phyloP scores from a whole-genome alignment of 345 rosid species.

The Physaria fendleri region DNA sequence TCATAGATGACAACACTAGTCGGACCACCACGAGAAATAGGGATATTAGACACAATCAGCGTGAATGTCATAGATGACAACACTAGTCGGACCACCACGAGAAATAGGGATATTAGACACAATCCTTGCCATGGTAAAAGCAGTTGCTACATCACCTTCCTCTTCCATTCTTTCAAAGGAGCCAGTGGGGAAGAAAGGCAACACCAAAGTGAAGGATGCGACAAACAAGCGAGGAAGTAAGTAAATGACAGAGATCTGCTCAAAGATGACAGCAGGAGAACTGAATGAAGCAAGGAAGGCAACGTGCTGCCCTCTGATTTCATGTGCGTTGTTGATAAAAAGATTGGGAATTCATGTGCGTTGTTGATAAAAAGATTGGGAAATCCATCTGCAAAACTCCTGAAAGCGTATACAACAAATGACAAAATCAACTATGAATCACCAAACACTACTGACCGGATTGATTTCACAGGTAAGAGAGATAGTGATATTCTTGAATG shows the following conservation, averaged over 20 bases:
- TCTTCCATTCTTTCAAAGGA: constrained; percentile 99
- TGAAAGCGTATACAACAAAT: constrained; percentile 26
- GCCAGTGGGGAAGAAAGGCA: constrained; percentile 97
- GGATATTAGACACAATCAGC: constrained; percentile 92
- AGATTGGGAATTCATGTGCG: constrained; percentile 94
- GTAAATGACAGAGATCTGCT: constrained; percentile 95
- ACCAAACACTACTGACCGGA: not conserved
- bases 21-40: constrained; percentile 96
- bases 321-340: constrained; percentile 85
- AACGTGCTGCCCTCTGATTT: constrained; percentile 87
- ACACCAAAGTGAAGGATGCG: constrained; percentile 83
- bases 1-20: constrained; percentile 94
- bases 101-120: constrained; percentile 91
- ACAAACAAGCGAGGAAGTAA: constrained; percentile 87
- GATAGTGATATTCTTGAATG: not conserved
- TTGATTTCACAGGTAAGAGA: not conserved
- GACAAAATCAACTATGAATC: not conserved
- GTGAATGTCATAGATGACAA: constrained; percentile 92
- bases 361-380: constrained; percentile 90
- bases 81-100: constrained; percentile 96
- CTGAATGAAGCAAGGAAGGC: constrained; percentile 93
- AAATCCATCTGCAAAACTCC: constrained; percentile 95
- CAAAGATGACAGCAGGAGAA: constrained; percentile 89
- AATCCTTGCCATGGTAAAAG: constrained; percentile 95
- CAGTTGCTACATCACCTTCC: constrained; percentile 99